Evolutionary conservation across 2,329 filamentous ascomycete genomes (phyloP), one percentile per base, ranked within the genome.

Genomic region (Daldinia eschscholtzii): DNA sequence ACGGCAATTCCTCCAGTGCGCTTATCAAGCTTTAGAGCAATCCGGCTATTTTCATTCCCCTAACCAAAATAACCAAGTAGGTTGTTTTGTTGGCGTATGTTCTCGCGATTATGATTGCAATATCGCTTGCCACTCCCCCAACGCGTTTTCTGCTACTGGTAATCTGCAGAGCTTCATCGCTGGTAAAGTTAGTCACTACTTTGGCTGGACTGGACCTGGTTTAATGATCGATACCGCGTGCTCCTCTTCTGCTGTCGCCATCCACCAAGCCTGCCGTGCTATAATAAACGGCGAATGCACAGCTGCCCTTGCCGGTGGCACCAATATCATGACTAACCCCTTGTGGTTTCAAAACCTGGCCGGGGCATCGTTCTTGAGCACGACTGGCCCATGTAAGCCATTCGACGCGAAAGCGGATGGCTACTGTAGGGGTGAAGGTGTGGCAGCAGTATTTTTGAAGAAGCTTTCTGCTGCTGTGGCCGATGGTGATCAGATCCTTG

Each of bases 351-450:
- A 76, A 18, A 73, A 75, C 60, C 61, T 78, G 30, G 30, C 70
- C 7, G 73, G 68, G 0, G 76, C 73, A 0, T 73, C 72, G 0
- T 79, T 80, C 53, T 66, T 79, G 9, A 77, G 74, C 59, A 72
- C 74, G 2, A 73, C 73, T 6, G 76, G 76, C 1, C 73, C 71
- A 18, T 77, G 73, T 58, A 75, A 79, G 42, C 75, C 76, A 10
- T 83, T 81, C 42, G 84, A 85, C 58, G 71, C 77, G 0, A 71
- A 73, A 2, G 86, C 82, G 1, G 81, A 86, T 66, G 87, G 87
- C 0, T 89, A 88, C 70, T 86, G 82, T 10, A 79, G 86, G 2
- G 85, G 82, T 0, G 87, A 89, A 64, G 87, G 83, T 0, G 76
- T 81, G 2, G 83, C 74, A 0, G 73, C 80, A 0, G 72, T 89